Evolutionary conservation across 768 basidiomycete genomes (phyloP).

Genomic region (Lactarius hatsudake): DNA sequence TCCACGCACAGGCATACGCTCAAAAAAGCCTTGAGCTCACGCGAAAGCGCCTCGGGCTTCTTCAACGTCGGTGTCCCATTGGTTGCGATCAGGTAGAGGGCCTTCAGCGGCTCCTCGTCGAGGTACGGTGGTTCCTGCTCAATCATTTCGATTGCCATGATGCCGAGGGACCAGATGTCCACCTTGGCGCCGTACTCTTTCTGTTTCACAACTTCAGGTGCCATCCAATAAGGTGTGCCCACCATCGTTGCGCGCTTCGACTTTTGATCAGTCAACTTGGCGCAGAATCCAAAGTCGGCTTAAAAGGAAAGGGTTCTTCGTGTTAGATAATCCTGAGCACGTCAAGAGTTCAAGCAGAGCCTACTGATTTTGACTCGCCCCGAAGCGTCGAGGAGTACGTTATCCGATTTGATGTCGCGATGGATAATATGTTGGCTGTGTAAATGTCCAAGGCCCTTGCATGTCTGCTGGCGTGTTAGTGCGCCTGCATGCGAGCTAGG

Average conservation of each 20-base stretch:
- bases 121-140: constrained; percentile 96
- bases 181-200: constrained; percentile 97
- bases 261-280: constrained; percentile 93
- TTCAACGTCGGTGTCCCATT: constrained; percentile 98
- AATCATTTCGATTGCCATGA: constrained; percentile 99
- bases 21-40: constrained; percentile 92
- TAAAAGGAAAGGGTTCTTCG: constrained; percentile 3
- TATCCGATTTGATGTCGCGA: constrained; percentile 96
- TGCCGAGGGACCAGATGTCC: constrained; percentile 95
- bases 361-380: constrained; percentile 98
- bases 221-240: constrained; percentile 98
- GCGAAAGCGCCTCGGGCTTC: constrained; percentile 87
- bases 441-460: constrained; percentile 89
- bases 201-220: constrained; percentile 96
- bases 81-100: constrained; percentile 93
- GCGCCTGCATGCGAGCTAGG: neutral
- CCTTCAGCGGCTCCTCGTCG: constrained; percentile 93
- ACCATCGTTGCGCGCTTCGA: constrained; percentile 99
- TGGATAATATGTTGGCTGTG: constrained; percentile 95
- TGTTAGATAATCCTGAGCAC: neutral
- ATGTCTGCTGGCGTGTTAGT: constrained; percentile 56
- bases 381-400: constrained; percentile 87
- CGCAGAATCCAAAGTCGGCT: constrained; percentile 98
- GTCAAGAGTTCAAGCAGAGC: constrained; percentile 25
- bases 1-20: constrained; percentile 99